A percentile compares a stretch with the other conserved stretches of the same genome.
These are phyloP conservation scores for Prunella vulgaris DNA, from an alignment of 257 asterid species.

Conservation along the genomic window DNA sequence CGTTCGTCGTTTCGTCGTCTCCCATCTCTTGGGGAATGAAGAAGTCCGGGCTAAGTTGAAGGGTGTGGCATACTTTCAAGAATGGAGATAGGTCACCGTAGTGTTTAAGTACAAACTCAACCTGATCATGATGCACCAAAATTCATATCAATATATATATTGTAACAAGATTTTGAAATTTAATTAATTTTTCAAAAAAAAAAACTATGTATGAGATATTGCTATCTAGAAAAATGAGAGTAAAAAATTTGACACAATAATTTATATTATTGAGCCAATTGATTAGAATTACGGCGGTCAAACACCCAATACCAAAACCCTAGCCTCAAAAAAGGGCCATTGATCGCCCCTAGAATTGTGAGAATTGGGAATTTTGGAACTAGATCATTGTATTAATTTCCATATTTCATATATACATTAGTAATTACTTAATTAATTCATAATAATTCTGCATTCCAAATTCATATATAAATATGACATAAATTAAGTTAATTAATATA, in stretches of 20 bases:
- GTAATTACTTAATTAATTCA: too few relatives aligned
- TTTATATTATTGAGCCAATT: background rate
- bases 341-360: constrained; percentile 13
- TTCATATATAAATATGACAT: too few relatives aligned
- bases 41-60: constrained; percentile 87
- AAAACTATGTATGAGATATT: background rate
- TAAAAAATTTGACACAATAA: background rate
- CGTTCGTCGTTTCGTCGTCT: constrained; percentile 59
- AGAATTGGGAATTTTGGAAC: constrained; percentile 5
- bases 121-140: constrained; percentile 32
- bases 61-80: constrained; percentile 62
- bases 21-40: constrained; percentile 79
- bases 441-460: background rate
- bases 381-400: constrained; percentile 5
- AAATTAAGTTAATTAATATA: too few relatives aligned
- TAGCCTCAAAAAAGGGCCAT: constrained; percentile 8
- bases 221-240: background rate
- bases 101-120: constrained; percentile 68
- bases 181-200: background rate
- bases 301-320: constrained; percentile 5
- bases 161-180: background rate
- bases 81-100: constrained; percentile 72
- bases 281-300: constrained; percentile 7
- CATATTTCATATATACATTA: background rate
- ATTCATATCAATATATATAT: constrained; percentile 1